Base-by-base conservation (phyloP, 305 asterid genomes). In the Solanum hybrid region DNA sequence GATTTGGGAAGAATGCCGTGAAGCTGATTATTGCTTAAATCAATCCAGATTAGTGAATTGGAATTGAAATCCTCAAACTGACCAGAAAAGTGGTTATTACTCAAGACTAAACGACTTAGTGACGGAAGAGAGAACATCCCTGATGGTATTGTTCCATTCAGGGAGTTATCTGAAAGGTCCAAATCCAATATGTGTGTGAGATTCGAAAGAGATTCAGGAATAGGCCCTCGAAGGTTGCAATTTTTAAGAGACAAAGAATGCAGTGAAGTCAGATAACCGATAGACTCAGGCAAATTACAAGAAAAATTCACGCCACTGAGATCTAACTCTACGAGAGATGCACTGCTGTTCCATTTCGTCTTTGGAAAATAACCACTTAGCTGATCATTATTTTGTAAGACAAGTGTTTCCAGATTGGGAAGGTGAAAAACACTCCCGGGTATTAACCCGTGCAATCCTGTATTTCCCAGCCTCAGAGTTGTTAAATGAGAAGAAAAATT, bases 381-480 rank as follows among this genome's bases (percentile, higher is more conserved):
- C 5, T 64, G 1, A 64, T 7, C 0, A 22, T 19, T 64, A 24
- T 14, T 32, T 32, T 32, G 35, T 56, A 64, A 64, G 5, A 1
- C 1, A 8, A 64, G 72, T 22, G 29, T 22, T 64, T 64, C 6
- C 29, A 64, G 0, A 1, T 10, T 64, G 29, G 73, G 73, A 2
- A 64, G 29, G 12, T 64, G 72, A 64, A 22, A 64, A 22, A 64
- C 22, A 22, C 1, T 64, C 27, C 22, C 72, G 1, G 72, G 27
- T 64, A 64, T 22, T 7, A 64, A 2, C 27, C 72, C 72, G 0
- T 22, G 2, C 72, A 64, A 9, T 64, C 13, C 27, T 22, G 27
- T 64, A 8, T 0, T 0, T 22, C 1, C 0, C 5, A 64, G 0
- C 0, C 6, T 8, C 27, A 64, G 27, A 64, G 29, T 64, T 64